These are phyloP conservation scores for Boletus tylopilopsis DNA, from an alignment of 768 basidiomycete species.

Conservation along the genomic window DNA sequence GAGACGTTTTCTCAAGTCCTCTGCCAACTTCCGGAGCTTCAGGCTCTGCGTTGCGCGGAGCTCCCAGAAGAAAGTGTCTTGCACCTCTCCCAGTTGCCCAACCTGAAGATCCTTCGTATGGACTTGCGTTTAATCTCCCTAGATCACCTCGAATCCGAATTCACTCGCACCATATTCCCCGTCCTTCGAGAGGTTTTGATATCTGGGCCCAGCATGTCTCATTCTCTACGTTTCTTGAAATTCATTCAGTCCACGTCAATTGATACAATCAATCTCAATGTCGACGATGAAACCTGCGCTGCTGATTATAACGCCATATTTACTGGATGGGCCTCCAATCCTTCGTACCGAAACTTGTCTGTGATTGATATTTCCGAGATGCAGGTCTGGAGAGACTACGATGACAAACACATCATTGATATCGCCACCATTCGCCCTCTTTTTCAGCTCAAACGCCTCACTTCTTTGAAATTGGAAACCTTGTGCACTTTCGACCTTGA, in stretches of 20 bases:
- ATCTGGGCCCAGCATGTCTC: conserved; percentile 22
- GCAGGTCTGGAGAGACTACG: conserved; percentile 28
- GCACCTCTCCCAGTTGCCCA: conserved; percentile 19
- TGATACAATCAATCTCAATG: conserved; percentile 32
- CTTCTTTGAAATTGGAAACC: conserved; percentile 25
- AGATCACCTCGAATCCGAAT: conserved; percentile 16
- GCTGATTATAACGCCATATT: conserved; percentile 23
- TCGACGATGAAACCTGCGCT: conserved; percentile 29
- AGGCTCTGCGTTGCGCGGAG: conserved; percentile 26
- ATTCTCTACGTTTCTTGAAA: conserved; percentile 22
- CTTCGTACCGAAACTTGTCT: conserved; percentile 22
- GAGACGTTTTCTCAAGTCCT: conserved; percentile 23
- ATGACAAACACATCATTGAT: conserved; percentile 29
- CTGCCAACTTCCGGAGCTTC: conserved; percentile 20
- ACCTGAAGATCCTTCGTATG: conserved; percentile 24
- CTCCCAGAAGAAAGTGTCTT: conserved; percentile 22
- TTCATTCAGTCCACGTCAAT: conserved; percentile 25
- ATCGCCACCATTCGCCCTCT: conserved; percentile 23
- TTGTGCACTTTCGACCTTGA: conserved; percentile 27
- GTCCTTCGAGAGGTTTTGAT: conserved; percentile 21
- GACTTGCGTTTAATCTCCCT: conserved; percentile 25
- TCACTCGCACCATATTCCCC: conserved; percentile 14
- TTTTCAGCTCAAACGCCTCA: conserved; percentile 20
- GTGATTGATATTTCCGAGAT: conserved; percentile 28
- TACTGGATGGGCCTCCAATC: conserved; percentile 20